A percentile compares a stretch with the other conserved stretches of the same genome.
Conservation (phyloP, 2,329 filamentous ascomycete species). For the Tothia fuscella region DNA sequence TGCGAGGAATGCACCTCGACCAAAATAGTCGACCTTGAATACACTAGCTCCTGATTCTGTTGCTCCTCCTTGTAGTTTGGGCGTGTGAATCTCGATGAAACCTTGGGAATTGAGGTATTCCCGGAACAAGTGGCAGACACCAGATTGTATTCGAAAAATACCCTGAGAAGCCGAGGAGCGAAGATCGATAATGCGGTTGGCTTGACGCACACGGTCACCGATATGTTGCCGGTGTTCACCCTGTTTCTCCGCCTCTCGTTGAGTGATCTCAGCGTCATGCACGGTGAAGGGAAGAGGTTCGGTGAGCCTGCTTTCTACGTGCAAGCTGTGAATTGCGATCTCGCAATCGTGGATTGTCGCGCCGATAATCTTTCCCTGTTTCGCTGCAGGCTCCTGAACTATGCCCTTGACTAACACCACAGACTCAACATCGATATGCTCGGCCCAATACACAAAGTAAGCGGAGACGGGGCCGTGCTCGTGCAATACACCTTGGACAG, state of each 20-base stretch:
- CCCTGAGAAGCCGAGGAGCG: slow-evolving; percentile 77
- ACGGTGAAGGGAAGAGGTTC: slow-evolving; percentile 57
- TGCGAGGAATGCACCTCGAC: slow-evolving; percentile 71
- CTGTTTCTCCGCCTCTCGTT: slow-evolving; percentile 43
- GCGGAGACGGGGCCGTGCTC: slow-evolving; percentile 51
- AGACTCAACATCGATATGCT: slow-evolving; percentile 67
- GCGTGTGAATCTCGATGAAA: slow-evolving; percentile 90
- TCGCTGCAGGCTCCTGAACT: slow-evolving; percentile 57
- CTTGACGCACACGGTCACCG: slow-evolving; percentile 60
- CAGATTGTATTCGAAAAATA: slow-evolving; percentile 77
- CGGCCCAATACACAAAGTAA: slow-evolving; percentile 76
- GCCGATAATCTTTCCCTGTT: slow-evolving; percentile 56
- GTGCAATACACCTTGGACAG: slow-evolving; percentile 72
- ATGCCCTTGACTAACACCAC: slow-evolving; percentile 66
- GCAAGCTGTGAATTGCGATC: slow-evolving; percentile 54
- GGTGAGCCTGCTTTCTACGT: slow-evolving; percentile 48
- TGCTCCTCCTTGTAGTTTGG: slow-evolving; percentile 79
- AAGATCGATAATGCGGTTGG: slow-evolving; percentile 71
- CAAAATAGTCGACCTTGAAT: slow-evolving; percentile 88
- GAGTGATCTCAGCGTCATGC: slow-evolving; percentile 55
- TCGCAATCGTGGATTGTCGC: slow-evolving; percentile 67
- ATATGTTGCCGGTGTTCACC: slow-evolving; percentile 49
- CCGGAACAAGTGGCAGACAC: slow-evolving; percentile 70
- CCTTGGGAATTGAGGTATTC: slow-evolving; percentile 58
- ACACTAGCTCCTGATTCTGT: slow-evolving; percentile 87